Percentiles rank a stretch among this genome's conserved stretches.
Conservation (phyloP, 441 rosid genomes). For the Brassica hybrid region DNA sequence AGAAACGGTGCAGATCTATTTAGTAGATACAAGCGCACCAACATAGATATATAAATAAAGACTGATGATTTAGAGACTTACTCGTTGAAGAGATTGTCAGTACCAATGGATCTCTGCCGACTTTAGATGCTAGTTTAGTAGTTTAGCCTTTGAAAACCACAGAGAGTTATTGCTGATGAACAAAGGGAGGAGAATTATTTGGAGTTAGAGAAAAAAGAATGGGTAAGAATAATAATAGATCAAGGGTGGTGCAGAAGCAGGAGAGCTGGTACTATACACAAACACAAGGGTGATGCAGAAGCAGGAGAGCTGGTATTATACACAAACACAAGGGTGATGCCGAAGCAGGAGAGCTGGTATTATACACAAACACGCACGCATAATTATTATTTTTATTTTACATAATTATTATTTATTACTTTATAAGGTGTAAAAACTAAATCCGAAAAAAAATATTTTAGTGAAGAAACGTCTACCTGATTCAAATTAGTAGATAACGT, state of each 20-base stretch:
- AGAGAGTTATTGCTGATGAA: conserved; percentile 19
- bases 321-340: conserved; percentile 35
- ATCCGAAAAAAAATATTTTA: conserved; percentile 25
- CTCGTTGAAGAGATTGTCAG: conserved; percentile 6
- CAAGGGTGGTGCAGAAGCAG: conserved; percentile 35
- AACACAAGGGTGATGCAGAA: too few species aligned
- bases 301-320: conserved; percentile 23
- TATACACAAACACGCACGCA: conserved; percentile 12
- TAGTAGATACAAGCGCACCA: conserved; percentile 17
- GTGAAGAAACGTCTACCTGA: conserved; percentile 40
- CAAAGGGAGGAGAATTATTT: conserved; percentile 12
- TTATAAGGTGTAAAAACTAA: conserved; percentile 27
- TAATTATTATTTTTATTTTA: background rate
- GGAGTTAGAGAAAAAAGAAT: conserved; percentile 13
- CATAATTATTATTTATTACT: conserved; percentile 1
- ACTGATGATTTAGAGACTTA: conserved; percentile 29
- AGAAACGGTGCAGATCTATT: conserved; percentile 36
- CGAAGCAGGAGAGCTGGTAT: conserved; percentile 17
- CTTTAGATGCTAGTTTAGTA: background rate
- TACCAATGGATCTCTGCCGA: conserved; percentile 21
- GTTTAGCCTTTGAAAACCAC: background rate
- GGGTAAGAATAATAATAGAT: conserved; percentile 32
- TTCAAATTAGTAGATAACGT: conserved; percentile 22
- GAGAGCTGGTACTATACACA: conserved; percentile 4
- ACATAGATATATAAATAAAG: background rate